Base-by-base conservation (phyloP, 768 basidiomycete genomes). In the Hygrophoropsis aurantiaca region DNA sequence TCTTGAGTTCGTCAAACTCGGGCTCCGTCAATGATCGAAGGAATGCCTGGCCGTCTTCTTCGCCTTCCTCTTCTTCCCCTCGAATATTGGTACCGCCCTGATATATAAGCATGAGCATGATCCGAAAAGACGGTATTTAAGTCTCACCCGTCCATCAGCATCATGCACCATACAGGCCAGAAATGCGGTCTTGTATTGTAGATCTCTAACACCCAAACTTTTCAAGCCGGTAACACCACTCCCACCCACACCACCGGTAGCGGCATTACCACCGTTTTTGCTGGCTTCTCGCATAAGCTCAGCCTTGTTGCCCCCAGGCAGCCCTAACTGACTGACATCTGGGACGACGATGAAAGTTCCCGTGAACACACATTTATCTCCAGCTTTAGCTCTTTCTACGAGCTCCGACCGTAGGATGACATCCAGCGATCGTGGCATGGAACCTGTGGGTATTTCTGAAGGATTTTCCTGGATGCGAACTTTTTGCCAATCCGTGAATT, bases 401-500 rank as follows among this genome's bases (percentile, higher is more conserved):
- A 98, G 81, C 60, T 98, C 97, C 3, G 87, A 85, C 23, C 97
- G 87, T 6, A 98, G 81, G 54, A 98, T 91, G 35, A 98, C 95
- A 63, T 98, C 95, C 47, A 98, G 72, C 21, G 93, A 95, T 25
- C 95, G 85, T 23, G 97, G 97, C 97, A 98, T 99, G 3, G 88
- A 91, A 1, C 97, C 97, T 0, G 95, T 98, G 1, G 97, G 97
- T 47, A 99, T 98, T 69, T 98, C 97, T 21, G 94, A 97, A 9
- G 95, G 87, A 59, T 97, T 98, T 72, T 99, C 97, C 61, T 99
- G 97, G 37, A 99, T 97, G 36, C 97, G 85, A 40, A 98, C 94
- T 67, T 97, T 97, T 67, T 99, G 97, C 97, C 97, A 98, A 64
- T 99, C 97, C 1, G 92, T 90, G 64, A 99, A 99, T 65, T 92